These are phyloP conservation scores for Magnaporthiopsis rhizophila DNA, from an alignment of 2,329 filamentous ascomycete species.

Conservation along the genomic window DNA sequence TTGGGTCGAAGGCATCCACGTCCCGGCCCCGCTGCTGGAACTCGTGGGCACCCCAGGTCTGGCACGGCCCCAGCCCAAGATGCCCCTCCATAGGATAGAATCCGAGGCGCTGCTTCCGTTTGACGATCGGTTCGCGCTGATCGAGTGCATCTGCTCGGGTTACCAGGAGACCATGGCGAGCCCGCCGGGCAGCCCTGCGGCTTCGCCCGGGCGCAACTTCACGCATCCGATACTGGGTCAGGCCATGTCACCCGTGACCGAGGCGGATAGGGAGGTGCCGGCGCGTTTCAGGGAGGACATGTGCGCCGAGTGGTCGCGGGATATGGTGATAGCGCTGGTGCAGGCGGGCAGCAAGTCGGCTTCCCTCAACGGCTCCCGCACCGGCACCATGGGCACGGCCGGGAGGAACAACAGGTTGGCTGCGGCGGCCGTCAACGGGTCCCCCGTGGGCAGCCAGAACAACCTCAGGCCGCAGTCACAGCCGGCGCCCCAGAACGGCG, in stretches of 20 bases:
- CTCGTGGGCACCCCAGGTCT: conserved; percentile 48
- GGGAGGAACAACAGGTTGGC: conserved; percentile 16
- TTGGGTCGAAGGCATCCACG: conserved; percentile 68
- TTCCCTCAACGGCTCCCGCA: conserved; percentile 68
- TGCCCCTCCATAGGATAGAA: conserved; percentile 47
- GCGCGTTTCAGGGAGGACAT: conserved; percentile 64
- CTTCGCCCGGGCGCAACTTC: conserved; percentile 59
- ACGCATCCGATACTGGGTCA: conserved; percentile 53
- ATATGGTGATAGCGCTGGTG: conserved; percentile 59
- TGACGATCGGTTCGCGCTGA: conserved; percentile 61
- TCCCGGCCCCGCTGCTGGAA: conserved; percentile 60
- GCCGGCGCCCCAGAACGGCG: conserved; percentile 19
- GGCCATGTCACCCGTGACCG: conserved; percentile 27
- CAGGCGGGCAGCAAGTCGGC: conserved; percentile 62
- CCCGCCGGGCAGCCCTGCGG: conserved; percentile 60
- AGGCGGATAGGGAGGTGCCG: conserved; percentile 52
- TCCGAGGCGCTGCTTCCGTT: conserved; percentile 64
- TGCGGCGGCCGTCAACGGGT: conserved; percentile 24
- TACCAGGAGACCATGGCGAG: conserved; percentile 55
- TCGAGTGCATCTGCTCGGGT: conserved; percentile 64
- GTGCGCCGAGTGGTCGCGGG: conserved; percentile 71
- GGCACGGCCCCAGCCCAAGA: conserved; percentile 33
- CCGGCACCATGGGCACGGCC: conserved; percentile 47
- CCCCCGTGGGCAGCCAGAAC: conserved; percentile 41
- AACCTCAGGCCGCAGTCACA: conserved; percentile 42